phyloP scores from a whole-genome alignment of 2,329 filamentous ascomycete species.

The Curvularia hawaiiensis region DNA sequence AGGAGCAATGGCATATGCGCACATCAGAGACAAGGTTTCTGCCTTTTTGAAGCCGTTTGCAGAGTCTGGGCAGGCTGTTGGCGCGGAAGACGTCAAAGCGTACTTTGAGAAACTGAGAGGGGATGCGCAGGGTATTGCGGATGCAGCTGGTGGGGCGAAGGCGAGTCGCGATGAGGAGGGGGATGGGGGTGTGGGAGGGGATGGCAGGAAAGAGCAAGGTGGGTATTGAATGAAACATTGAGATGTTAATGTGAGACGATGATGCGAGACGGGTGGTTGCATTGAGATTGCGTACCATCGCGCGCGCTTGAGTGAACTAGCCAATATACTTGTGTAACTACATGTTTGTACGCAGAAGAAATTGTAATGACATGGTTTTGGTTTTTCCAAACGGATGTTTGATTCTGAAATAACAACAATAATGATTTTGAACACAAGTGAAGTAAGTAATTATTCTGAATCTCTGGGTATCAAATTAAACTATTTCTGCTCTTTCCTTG shows the following conservation, averaged over 20 bases:
- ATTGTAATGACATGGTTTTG: background rate
- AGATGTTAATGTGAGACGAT: background rate
- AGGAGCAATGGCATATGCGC: slow-evolving; percentile 97
- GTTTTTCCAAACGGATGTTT: background rate
- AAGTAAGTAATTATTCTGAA: background rate
- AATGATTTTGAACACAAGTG: background rate
- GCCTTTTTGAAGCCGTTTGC: slow-evolving; percentile 93
- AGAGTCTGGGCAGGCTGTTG: slow-evolving; percentile 84
- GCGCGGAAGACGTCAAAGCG: slow-evolving; percentile 93
- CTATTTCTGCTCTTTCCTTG: background rate
- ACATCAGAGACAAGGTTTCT: slow-evolving; percentile 94
- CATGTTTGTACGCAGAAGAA: background rate
- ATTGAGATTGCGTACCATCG: background rate
- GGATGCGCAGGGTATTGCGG: slow-evolving; percentile 73
- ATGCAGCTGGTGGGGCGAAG: slow-evolving; percentile 40
- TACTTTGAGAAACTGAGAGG: slow-evolving; percentile 95
- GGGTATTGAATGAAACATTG: slow-evolving; percentile 47
- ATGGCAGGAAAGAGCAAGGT: slow-evolving; percentile 47
- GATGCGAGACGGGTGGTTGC: background rate
- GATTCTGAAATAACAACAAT: background rate
- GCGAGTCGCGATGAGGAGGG: slow-evolving; percentile 32
- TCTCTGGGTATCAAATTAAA: background rate
- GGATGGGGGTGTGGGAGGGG: slow-evolving; percentile 28
- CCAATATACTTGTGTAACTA: background rate
- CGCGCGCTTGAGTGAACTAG: background rate